Evolutionary conservation across 192 early-diverging fungal species (phyloP).

Genomic region (Coemansia sp.): DNA sequence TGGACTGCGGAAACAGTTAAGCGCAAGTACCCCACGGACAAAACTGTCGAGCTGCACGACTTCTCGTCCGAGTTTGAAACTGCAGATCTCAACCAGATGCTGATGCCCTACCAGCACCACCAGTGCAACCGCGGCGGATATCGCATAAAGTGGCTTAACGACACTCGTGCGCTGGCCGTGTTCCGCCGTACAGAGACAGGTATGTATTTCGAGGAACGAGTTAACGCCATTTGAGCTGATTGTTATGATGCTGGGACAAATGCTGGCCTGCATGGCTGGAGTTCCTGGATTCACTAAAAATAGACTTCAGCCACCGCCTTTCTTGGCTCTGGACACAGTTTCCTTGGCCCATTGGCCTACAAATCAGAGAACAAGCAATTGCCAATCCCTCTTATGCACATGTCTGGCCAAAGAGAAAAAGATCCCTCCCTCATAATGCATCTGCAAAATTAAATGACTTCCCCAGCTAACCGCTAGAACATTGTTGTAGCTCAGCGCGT

Average conservation of each 20-base stretch:
- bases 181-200: constrained; percentile 54
- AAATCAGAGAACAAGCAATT: constrained; percentile 2
- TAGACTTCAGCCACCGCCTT: neutral
- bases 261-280: too few species aligned
- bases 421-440: neutral
- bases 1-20: constrained; percentile 53
- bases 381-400: constrained; percentile 11
- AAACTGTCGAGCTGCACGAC: constrained; percentile 51
- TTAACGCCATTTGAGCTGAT: too few species aligned
- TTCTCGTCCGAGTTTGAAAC: constrained; percentile 56
- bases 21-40: constrained; percentile 54
- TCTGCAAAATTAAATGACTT: neutral
- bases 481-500: constrained; percentile 45
- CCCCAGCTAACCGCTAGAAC: neutral
- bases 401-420: neutral
- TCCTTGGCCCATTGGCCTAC: constrained; percentile 10
- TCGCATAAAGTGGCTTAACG: constrained; percentile 56
- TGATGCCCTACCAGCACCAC: constrained; percentile 56
- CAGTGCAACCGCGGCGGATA: constrained; percentile 53
- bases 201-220: constrained; percentile 5
- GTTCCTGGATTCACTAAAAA: neutral
- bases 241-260: too few species aligned
- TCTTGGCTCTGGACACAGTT: neutral
- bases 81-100: constrained; percentile 54
- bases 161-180: constrained; percentile 52